A percentile compares a stretch with the other conserved stretches of the same genome.
These are phyloP conservation scores for Phytopythium vexans DNA, from an alignment of 352 stramenopile species.

Conservation along the genomic window DNA sequence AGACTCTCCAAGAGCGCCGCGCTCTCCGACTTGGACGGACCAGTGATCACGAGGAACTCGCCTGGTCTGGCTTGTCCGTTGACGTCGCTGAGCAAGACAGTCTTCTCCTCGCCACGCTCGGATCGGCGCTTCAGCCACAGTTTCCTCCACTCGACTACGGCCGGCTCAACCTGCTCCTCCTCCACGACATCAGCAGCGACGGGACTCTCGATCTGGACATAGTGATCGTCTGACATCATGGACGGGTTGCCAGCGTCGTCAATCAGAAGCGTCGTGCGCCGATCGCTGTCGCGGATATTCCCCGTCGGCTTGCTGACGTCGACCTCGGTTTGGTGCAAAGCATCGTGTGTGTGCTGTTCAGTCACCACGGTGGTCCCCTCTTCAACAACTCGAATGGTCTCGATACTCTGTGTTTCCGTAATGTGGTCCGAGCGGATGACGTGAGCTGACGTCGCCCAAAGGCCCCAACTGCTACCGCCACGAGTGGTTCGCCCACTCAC, in stretches of 20 bases:
- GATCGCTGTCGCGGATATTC: conserved; percentile 25
- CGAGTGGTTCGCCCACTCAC: no score
- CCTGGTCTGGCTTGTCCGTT: conserved; percentile 36
- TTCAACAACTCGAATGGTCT: no score
- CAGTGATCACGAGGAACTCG: conserved; percentile 61
- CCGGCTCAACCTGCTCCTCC: conserved; percentile 14
- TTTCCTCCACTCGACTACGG: conserved; percentile 23
- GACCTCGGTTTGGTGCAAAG: neutral
- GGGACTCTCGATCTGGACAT: conserved; percentile 21
- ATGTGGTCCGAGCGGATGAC: no score
- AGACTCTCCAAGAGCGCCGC: conserved; percentile 92
- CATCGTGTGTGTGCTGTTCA: neutral
- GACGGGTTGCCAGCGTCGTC: conserved; percentile 20
- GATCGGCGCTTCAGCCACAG: conserved; percentile 13
- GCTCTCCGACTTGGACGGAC: conserved; percentile 70
- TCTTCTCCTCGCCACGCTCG: conserved; percentile 1
- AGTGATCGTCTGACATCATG: conserved; percentile 15
- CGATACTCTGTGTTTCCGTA: no score
- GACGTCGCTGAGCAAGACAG: conserved; percentile 36
- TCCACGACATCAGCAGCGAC: conserved; percentile 4
- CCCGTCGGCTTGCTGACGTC: neutral
- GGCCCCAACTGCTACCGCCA: no score
- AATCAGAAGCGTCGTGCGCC: conserved; percentile 25
- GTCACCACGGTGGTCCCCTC: no score
- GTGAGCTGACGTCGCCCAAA: no score